Evolutionary conservation across 805 yeast genomes (phyloP).

Genomic region (Teunomyces barrocoloradensis): DNA sequence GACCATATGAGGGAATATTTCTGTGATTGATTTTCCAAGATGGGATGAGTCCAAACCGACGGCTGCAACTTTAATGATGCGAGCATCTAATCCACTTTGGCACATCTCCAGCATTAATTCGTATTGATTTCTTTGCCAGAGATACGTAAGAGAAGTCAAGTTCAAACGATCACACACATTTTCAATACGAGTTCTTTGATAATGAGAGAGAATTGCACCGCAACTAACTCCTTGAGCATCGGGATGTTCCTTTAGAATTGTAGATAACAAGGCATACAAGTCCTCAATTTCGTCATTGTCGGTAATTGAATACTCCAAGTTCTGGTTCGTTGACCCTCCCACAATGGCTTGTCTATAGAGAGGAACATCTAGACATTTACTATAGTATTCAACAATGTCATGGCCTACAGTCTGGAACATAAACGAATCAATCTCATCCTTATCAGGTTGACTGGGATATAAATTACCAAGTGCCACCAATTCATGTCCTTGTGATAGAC

Average conservation of each 20-base stretch:
- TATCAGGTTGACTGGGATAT: constrained; percentile 48
- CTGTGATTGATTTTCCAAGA: constrained; percentile 64
- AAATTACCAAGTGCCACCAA: constrained; percentile 82
- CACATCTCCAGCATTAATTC: constrained; percentile 84
- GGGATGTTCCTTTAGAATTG: constrained; percentile 55
- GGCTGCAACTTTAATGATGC: constrained; percentile 91
- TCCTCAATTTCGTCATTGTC: constrained; percentile 87
- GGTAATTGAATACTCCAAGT: constrained; percentile 67
- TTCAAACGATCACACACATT: constrained; percentile 77
- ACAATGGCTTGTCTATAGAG: constrained; percentile 64
- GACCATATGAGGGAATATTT: constrained; percentile 57
- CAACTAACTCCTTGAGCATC: constrained; percentile 84
- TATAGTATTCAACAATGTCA: constrained; percentile 63
- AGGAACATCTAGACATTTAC: constrained; percentile 75
- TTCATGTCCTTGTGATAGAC: constrained; percentile 82
- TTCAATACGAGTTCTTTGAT: constrained; percentile 92
- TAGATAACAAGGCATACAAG: constrained; percentile 50
- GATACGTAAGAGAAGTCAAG: constrained; percentile 65
- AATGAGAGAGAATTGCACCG: constrained; percentile 94
- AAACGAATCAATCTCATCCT: constrained; percentile 81
- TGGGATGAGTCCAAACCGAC: constrained; percentile 68
- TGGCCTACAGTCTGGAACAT: constrained; percentile 99
- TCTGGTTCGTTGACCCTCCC: constrained; percentile 62
- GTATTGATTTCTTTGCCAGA: constrained; percentile 88
- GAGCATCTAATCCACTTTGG: constrained; percentile 64